Percentiles rank a stretch among this genome's conserved stretches.
These are phyloP conservation scores for Camellia sinensis DNA, from an alignment of 148 eudicot genomes.

Conservation along the genomic window DNA sequence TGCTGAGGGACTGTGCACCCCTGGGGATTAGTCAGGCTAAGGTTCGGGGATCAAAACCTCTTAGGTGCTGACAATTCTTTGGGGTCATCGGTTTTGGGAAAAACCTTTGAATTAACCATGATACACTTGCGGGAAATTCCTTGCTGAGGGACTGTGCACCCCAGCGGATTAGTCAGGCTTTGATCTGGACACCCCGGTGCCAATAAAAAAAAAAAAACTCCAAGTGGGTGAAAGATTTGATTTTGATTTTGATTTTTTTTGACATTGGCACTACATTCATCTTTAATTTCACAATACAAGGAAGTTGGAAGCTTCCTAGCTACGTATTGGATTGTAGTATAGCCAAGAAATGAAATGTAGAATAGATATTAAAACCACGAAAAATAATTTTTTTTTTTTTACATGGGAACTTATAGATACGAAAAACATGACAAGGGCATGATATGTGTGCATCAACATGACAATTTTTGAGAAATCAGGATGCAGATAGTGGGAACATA, in stretches of 20 bases:
- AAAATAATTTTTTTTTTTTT: background rate
- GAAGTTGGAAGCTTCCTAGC: background rate
- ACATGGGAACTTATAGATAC: slow-evolving; percentile 3
- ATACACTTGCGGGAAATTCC: no score
- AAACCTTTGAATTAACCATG: no score
- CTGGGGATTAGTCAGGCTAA: no score
- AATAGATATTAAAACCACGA: background rate
- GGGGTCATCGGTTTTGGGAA: no score
- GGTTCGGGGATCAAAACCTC: no score
- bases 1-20: no score
- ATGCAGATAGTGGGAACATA: background rate
- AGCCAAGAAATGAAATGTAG: background rate
- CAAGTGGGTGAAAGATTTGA: background rate
- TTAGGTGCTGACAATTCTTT: no score
- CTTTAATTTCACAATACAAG: background rate
- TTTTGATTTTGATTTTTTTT: background rate
- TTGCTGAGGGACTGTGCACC: no score
- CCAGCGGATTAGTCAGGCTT: no score
- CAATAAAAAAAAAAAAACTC: no score
- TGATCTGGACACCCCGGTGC: no score
- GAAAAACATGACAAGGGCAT: background rate
- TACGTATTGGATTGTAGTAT: background rate
- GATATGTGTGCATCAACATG: background rate
- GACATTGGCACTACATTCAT: background rate
- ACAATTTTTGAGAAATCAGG: background rate